Percentiles rank a stretch among this genome's conserved stretches.
Evolutionary conservation across 2,329 filamentous ascomycete species (phyloP).

Genomic region (Colletotrichum siamense): DNA sequence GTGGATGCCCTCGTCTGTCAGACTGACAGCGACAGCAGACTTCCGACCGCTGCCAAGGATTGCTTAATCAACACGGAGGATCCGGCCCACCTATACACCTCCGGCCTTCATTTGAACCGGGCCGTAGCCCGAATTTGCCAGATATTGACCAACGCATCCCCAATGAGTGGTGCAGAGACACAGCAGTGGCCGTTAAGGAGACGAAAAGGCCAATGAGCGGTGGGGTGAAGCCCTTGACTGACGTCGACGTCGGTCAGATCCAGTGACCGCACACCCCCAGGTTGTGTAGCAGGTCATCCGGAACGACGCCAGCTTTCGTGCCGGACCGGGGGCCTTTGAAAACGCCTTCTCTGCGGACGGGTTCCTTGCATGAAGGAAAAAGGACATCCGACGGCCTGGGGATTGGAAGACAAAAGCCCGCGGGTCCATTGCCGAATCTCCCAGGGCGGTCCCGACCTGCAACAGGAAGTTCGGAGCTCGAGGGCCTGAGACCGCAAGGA

Average conservation of each 20-base stretch:
- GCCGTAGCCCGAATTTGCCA: neutral
- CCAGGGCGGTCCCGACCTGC: slow-evolving; percentile 3
- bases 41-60: neutral
- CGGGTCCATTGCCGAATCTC: neutral
- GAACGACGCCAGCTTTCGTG: slow-evolving; percentile 1
- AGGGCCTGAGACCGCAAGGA: neutral
- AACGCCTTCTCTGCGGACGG: neutral
- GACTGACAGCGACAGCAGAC: neutral
- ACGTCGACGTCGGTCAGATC: neutral
- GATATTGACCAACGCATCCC: neutral
- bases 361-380: slow-evolving; percentile 14
- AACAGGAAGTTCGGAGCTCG: slow-evolving; percentile 4
- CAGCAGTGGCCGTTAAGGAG: neutral
- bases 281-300: slow-evolving; percentile 8
- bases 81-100: neutral
- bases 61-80: neutral
- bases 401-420: neutral
- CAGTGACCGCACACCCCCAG: neutral
- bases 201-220: neutral
- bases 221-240: slow-evolving; percentile 6
- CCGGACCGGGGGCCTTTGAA: neutral
- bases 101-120: neutral
- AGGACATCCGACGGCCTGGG: neutral
- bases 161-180: neutral
- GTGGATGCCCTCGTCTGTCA: neutral